Evolutionary conservation across 176 grass and related monocot species (phyloP), one percentile per base, ranked within the genome.

Genomic region (Aegilops tauschii): DNA sequence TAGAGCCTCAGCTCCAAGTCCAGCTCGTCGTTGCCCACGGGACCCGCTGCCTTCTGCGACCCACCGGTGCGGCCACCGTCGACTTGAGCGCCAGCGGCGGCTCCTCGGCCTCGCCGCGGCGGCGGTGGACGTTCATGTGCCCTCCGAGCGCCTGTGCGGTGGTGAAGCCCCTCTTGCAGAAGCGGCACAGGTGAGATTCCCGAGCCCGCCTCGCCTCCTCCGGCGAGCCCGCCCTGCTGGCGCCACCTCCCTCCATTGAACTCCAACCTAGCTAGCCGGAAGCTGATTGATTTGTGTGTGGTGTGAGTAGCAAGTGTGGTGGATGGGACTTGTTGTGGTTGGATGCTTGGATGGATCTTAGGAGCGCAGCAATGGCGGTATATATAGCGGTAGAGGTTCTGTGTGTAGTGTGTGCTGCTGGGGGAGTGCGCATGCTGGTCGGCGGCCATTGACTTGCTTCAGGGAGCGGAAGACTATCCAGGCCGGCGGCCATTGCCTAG

Each of bases 111-210:
- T 44, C 42, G 42, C 10, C 3, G 42, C 42, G 42, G 42, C 42
- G 87, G 25, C 92, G 87, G 76, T 94, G 92, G 90, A 94, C 85
- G 90, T 94, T 94, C 93, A 94, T 94, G 87, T 94, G 93, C 31
- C 93, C 93, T 14, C 93, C 93, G 1, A 94, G 83, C 71, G 93
- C 93, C 85, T 94, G 93, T 8, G 90, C 90, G 73, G 92, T 94
- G 78, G 89, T 89, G 92, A 94, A 94, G 18, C 92, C 92, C 80
- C 78, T 77, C 70, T 90, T 90, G 87, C 92, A 94, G 89, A 90
- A 88, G 71, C 65, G 65, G 87, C 92, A 92, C 73, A 87, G 84
- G 67, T 94, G 85, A 79, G 85, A 92, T 17, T 85, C 61, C 50
- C 37, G 83, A 77, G 83, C 12, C 49, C 90, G 69, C 71, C 66